A percentile compares a stretch with the other conserved stretches of the same genome.
Evolutionary conservation across 1,284 basidiomycete genomes (phyloP).

Genomic region (Heterobasidion occidentale): DNA sequence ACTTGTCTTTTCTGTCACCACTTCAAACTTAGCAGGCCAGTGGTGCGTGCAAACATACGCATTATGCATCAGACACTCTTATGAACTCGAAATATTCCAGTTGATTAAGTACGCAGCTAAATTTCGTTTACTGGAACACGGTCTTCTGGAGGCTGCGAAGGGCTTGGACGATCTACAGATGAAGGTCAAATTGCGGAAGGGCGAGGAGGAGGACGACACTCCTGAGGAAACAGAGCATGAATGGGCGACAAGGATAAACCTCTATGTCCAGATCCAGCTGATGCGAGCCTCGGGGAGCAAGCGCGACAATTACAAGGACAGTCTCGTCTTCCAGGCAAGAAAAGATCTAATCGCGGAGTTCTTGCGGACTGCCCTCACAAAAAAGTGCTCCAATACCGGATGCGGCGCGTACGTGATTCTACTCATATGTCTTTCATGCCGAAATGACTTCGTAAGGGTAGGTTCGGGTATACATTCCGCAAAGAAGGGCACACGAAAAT

Average conservation of each 20-base stretch:
- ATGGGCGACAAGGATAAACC: conserved; percentile 64
- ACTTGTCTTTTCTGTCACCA: conserved; percentile 96
- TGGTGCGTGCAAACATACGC: conserved; percentile 43
- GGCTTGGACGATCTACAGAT: conserved; percentile 60
- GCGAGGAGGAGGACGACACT: conserved; percentile 28
- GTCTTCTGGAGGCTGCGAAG: conserved; percentile 79
- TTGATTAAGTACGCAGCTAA: conserved; percentile 81
- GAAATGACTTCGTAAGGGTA: conserved; percentile 22
- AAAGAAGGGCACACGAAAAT: conserved; percentile 95
- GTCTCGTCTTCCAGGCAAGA: conserved; percentile 80
- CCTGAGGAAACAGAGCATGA: conserved; percentile 47
- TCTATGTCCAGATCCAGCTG: conserved; percentile 67
- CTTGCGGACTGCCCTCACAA: conserved; percentile 59
- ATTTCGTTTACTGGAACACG: conserved; percentile 84
- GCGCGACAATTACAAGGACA: conserved; percentile 86
- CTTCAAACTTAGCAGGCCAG: conserved; percentile 77
- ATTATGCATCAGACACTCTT: conserved; percentile 1
- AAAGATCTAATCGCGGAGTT: conserved; percentile 84
- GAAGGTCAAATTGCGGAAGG: conserved; percentile 25
- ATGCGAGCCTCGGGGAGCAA: conserved; percentile 48
- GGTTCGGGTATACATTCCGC: conserved; percentile 81
- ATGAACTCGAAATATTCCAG: conserved; percentile 29
- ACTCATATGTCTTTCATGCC: not conserved
- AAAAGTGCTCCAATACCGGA: conserved; percentile 68
- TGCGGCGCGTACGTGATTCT: conserved; percentile 71